Percentiles rank a stretch among this genome's conserved stretches.
Evolutionary conservation across 441 rosid genomes (phyloP).

Genomic region (Pelargonium myrrhifolium): DNA sequence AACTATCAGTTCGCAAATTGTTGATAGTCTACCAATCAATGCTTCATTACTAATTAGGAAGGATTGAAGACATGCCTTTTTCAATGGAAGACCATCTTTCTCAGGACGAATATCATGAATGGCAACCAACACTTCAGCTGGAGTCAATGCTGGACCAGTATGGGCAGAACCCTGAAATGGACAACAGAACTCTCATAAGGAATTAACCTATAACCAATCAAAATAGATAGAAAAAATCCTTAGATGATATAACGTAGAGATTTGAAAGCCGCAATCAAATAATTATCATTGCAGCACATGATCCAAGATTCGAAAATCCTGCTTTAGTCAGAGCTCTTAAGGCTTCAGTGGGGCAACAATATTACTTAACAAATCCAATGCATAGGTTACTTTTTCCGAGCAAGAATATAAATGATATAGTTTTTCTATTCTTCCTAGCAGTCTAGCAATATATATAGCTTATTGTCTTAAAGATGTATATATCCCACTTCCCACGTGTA

Average conservation of each 20-base stretch:
- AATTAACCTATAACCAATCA: not conserved
- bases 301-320: not conserved
- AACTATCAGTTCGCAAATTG: constrained; percentile 1
- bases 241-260: not conserved
- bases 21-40: constrained; percentile 7
- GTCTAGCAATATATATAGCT: not conserved
- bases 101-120: constrained; percentile 88
- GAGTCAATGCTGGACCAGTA: constrained; percentile 98
- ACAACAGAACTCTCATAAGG: not conserved
- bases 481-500: no score
- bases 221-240: not conserved
- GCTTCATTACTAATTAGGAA: constrained; percentile 15
- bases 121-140: constrained; percentile 96
- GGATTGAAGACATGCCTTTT: constrained; percentile 48
- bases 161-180: constrained; percentile 93
- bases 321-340: not conserved
- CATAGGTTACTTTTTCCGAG: not conserved
- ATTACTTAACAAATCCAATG: not conserved
- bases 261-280: not conserved
- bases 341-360: not conserved
- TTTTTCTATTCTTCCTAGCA: not conserved
- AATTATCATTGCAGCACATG: not conserved
- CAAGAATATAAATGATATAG: not conserved
- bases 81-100: constrained; percentile 77
- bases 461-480: not conserved